phyloP scores from a whole-genome alignment of 345 rosid genomes.

The Cochlearia excelsa region DNA sequence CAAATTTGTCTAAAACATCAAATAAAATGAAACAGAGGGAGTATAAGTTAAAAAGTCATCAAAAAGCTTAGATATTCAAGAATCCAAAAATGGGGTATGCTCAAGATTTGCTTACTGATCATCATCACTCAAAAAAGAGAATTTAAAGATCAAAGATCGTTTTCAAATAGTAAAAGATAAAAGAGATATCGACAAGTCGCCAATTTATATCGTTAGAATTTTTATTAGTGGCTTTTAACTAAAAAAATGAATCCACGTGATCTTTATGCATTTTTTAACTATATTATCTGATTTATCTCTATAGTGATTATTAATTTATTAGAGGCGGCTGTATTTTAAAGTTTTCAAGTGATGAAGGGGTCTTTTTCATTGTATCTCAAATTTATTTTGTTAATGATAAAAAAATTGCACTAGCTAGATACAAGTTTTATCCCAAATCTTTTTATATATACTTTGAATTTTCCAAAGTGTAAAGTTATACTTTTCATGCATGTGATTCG shows the following conservation, averaged over 20 bases:
- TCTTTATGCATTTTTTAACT: slow-evolving; percentile 12
- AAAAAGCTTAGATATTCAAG: slow-evolving; percentile 27
- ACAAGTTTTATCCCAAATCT: slow-evolving; percentile 31
- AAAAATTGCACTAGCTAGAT: slow-evolving; percentile 17
- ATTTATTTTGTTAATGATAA: neutral
- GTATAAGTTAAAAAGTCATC: neutral
- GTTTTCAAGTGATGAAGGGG: slow-evolving; percentile 16
- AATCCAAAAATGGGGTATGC: slow-evolving; percentile 36
- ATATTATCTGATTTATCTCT: slow-evolving; percentile 20
- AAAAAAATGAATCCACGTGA: slow-evolving; percentile 30
- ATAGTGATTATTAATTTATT: neutral
- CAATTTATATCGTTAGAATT: slow-evolving; percentile 24
- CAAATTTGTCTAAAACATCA: too few relatives aligned
- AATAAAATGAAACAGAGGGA: too few relatives aligned
- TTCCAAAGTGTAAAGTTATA: slow-evolving; percentile 24
- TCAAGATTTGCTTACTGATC: slow-evolving; percentile 37
- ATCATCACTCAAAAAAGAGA: slow-evolving; percentile 27
- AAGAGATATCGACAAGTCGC: slow-evolving; percentile 29
- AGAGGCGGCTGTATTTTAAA: slow-evolving; percentile 25
- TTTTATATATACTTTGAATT: slow-evolving; percentile 15
- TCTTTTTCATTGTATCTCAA: slow-evolving; percentile 18
- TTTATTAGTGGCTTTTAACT: slow-evolving; percentile 17
- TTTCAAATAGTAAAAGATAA: slow-evolving; percentile 30
- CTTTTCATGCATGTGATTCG: slow-evolving; percentile 22
- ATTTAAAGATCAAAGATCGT: slow-evolving; percentile 20